Evolutionary conservation across 305 asterid species (phyloP).

Genomic region (Solanum hybrid): DNA sequence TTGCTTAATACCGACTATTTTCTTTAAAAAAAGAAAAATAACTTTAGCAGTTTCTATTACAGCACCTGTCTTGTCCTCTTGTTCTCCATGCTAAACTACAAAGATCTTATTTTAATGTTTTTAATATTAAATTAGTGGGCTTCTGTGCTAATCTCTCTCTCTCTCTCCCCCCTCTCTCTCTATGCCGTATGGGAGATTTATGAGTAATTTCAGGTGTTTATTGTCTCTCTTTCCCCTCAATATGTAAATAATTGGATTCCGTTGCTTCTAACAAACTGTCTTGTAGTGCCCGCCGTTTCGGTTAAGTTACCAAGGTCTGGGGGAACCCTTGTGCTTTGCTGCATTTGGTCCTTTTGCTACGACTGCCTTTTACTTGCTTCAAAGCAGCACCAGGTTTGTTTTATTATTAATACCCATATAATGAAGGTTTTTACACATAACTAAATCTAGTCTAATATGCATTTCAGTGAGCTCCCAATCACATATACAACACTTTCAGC

Average conservation of each 20-base stretch:
- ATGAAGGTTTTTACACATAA: neutral
- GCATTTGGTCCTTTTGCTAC: constrained; percentile 98
- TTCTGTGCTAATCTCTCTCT: neutral
- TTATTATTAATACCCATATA: neutral
- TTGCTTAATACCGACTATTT: neutral
- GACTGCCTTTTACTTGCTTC: constrained; percentile 84
- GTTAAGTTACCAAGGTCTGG: constrained; percentile 77
- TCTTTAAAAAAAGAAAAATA: neutral
- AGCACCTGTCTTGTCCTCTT: neutral
- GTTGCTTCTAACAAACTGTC: neutral
- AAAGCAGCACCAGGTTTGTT: constrained; percentile 51
- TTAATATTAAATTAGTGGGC: neutral
- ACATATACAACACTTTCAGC: constrained; percentile 51
- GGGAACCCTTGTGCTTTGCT: constrained; percentile 95
- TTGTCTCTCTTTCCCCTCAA: neutral
- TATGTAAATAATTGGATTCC: neutral
- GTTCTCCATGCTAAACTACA: neutral
- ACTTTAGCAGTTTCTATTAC: neutral
- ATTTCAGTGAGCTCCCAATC: constrained; percentile 45
- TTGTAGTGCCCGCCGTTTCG: constrained; percentile 94
- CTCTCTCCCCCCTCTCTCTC: neutral
- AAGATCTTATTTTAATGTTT: neutral
- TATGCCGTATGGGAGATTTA: neutral
- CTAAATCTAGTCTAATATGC: constrained; percentile 7
- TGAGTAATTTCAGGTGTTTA: neutral